These are phyloP conservation scores for Vanilla planifolia DNA, from an alignment of 106 monocot genomes.

Conservation along the genomic window DNA sequence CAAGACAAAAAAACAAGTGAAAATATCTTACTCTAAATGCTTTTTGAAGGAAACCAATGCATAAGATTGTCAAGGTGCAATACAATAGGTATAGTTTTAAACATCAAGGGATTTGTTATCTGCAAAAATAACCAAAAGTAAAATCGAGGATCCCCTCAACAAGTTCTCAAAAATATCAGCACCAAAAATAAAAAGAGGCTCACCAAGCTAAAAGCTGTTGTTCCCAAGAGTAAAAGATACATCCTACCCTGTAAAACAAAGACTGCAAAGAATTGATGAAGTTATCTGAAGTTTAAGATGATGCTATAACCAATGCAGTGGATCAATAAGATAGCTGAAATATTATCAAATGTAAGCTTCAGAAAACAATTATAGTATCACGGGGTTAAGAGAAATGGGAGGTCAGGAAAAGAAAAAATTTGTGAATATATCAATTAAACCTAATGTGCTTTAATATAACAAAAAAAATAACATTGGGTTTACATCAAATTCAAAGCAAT, in stretches of 20 bases:
- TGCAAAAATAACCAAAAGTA: conserved; percentile 13
- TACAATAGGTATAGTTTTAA: conserved; percentile 53
- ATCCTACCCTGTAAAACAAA: conserved; percentile 63
- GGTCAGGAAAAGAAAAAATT: too few relatives aligned
- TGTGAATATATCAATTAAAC: too few relatives aligned
- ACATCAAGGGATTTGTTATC: conserved; percentile 76
- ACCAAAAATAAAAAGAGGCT: conserved; percentile 7
- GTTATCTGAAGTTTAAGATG: too few relatives aligned
- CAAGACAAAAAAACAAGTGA: not conserved
- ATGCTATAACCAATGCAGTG: too few relatives aligned
- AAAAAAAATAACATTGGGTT: too few relatives aligned
- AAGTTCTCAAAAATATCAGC: not conserved
- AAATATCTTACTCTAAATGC: conserved; percentile 8
- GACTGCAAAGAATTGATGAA: not conserved
- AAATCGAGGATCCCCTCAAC: not conserved
- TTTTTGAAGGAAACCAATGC: conserved; percentile 67
- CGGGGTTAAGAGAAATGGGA: too few relatives aligned
- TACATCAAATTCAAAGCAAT: too few relatives aligned
- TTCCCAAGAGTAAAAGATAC: conserved; percentile 92
- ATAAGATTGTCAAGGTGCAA: conserved; percentile 58
- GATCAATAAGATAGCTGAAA: too few relatives aligned
- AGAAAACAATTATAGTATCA: too few relatives aligned
- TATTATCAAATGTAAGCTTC: too few relatives aligned
- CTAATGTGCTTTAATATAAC: too few relatives aligned
- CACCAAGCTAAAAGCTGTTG: conserved; percentile 97